These are phyloP conservation scores for Plasmodium sp. DNA, from an alignment of 169 alveolate genomes.

Conservation along the genomic window DNA sequence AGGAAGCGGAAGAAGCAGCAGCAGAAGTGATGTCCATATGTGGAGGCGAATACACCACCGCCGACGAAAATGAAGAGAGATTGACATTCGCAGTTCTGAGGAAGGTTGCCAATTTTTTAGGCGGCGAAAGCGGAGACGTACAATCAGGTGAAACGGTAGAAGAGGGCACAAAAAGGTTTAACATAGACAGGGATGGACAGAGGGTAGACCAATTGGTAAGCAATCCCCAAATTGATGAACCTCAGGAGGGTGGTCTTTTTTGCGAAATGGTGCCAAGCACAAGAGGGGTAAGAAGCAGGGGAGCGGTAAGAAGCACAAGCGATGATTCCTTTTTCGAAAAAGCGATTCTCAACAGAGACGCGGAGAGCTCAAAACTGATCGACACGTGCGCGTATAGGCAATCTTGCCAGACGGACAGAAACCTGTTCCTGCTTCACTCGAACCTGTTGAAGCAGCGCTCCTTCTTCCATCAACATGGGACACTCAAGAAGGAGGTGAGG, in stretches of 20 bases:
- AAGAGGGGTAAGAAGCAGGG: background rate
- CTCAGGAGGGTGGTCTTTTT: background rate
- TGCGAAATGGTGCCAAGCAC: background rate
- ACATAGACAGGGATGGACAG: background rate
- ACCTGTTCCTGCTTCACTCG: slow-evolving; percentile 10
- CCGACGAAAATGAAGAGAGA: background rate
- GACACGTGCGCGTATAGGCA: background rate
- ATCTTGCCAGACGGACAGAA: background rate
- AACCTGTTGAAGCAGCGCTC: slow-evolving; percentile 28
- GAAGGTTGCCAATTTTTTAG: background rate
- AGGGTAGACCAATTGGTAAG: background rate
- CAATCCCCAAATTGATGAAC: background rate
- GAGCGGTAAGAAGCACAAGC: background rate
- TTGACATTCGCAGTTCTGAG: background rate
- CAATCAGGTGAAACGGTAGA: background rate
- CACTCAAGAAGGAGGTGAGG: background rate
- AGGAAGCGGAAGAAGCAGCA: background rate
- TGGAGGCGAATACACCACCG: background rate
- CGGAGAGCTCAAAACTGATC: background rate
- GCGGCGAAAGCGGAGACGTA: background rate
- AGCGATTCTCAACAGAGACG: background rate
- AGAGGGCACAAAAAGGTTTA: background rate
- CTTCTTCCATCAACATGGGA: background rate
- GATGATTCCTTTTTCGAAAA: slow-evolving; percentile 33
- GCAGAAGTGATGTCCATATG: background rate